These are phyloP conservation scores for Teunomyces cretensis DNA, from an alignment of 805 yeast genomes.

Conservation along the genomic window DNA sequence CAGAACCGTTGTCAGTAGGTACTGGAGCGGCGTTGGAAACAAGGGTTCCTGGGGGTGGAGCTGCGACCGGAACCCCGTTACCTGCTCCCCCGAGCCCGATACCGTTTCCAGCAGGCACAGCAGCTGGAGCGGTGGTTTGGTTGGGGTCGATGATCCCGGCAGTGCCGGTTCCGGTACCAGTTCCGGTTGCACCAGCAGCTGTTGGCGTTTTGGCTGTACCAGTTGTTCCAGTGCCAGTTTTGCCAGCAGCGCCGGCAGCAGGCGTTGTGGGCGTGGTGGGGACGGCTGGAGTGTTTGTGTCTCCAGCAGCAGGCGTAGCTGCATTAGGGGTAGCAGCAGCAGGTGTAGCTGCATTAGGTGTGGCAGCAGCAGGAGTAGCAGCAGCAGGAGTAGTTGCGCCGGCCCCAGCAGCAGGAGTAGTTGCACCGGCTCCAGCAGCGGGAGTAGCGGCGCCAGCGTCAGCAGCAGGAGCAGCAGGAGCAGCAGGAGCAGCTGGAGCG, in stretches of 20 bases:
- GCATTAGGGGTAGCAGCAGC: constrained; percentile 17
- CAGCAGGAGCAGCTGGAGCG: constrained; percentile 10
- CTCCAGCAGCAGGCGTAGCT: constrained; percentile 13
- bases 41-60: constrained; percentile 9
- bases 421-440: constrained; percentile 8
- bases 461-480: constrained; percentile 13
- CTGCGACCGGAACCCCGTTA: constrained; percentile 5
- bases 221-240: constrained; percentile 10
- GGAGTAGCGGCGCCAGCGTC: constrained; percentile 15
- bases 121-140: constrained; percentile 14
- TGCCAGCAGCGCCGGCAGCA: constrained; percentile 11
- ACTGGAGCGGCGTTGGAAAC: constrained; percentile 12
- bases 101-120: constrained; percentile 8
- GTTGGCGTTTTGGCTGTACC: constrained; percentile 10
- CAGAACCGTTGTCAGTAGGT: constrained; percentile 15
- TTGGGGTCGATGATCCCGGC: constrained; percentile 14
- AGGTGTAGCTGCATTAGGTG: constrained; percentile 17
- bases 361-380: constrained; percentile 17
- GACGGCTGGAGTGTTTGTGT: constrained; percentile 15
- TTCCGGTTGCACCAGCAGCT: constrained; percentile 14
- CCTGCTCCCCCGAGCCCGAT: constrained; percentile 7
- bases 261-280: constrained; percentile 6
- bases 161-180: constrained; percentile 11
- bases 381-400: constrained; percentile 14
- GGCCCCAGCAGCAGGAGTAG: constrained; percentile 7